Conservation (phyloP, 495 filamentous ascomycete genomes). For the Lindgomyces ingoldianus region DNA sequence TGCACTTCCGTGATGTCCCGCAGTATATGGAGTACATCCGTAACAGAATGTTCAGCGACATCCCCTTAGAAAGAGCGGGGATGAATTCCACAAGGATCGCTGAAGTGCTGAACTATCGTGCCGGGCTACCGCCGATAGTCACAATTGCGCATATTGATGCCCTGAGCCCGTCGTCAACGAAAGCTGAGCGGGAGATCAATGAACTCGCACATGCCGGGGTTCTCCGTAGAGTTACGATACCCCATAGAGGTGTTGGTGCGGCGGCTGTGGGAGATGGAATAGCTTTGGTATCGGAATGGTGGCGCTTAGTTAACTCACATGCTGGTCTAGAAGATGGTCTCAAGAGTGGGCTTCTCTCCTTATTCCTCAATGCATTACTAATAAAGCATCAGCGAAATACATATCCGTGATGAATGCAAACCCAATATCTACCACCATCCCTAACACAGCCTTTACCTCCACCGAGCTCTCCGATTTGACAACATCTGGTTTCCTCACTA, state of each 20-base stretch:
- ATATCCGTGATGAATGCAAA: constrained; percentile 55
- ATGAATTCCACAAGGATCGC: constrained; percentile 75
- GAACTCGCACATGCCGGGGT: constrained; percentile 60
- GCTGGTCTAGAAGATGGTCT: constrained; percentile 51
- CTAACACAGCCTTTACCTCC: constrained; percentile 50
- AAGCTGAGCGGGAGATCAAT: constrained; percentile 72
- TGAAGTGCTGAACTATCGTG: constrained; percentile 68
- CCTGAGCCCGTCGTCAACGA: constrained; percentile 64
- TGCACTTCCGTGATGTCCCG: constrained; percentile 62
- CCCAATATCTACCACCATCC: constrained; percentile 56
- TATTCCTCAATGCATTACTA: constrained; percentile 33
- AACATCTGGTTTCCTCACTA: constrained; percentile 71
- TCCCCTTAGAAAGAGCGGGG: constrained; percentile 63
- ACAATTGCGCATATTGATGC: constrained; percentile 73
- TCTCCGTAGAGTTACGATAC: constrained; percentile 66
- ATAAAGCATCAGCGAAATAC: constrained; percentile 51
- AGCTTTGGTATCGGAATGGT: constrained; percentile 64
- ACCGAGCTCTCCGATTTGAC: constrained; percentile 62
- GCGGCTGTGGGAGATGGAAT: constrained; percentile 69
- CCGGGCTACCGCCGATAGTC: constrained; percentile 66
- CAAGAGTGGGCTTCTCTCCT: constrained; percentile 47
- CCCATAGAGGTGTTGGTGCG: constrained; percentile 61
- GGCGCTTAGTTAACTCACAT: constrained; percentile 52
- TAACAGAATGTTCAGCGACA: constrained; percentile 64
- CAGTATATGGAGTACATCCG: constrained; percentile 65